These are phyloP conservation scores for Telfairia occidentalis DNA, from an alignment of 331 rosid species.

Conservation along the genomic window DNA sequence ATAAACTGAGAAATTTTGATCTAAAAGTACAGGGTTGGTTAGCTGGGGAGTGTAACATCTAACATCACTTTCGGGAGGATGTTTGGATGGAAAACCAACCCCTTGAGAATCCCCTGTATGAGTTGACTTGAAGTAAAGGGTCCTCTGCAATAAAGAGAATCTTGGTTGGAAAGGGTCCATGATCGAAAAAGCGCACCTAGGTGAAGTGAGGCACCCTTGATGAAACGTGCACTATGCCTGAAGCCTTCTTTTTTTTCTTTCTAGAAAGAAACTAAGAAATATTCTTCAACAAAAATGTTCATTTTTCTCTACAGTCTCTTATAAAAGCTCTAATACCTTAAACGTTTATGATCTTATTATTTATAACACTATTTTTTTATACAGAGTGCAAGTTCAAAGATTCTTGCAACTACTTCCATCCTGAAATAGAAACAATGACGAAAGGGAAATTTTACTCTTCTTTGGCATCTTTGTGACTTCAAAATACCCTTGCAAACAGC, in stretches of 20 bases:
- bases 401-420: not conserved
- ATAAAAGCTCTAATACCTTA: not conserved
- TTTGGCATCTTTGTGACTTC: not conserved
- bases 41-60: not conserved
- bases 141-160: not conserved
- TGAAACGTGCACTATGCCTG: not conserved
- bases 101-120: not conserved
- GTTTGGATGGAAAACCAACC: not conserved
- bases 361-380: too few relatives aligned
- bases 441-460: not conserved
- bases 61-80: not conserved
- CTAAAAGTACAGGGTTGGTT: not conserved
- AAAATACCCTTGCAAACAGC: not conserved
- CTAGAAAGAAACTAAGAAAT: not conserved
- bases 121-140: not conserved
- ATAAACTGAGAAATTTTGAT: not conserved
- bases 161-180: not conserved
- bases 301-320: not conserved
- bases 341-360: not conserved
- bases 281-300: not conserved
- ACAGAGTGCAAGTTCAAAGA: not conserved
- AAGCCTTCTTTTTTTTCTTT: not conserved
- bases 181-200: not conserved
- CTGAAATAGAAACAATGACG: not conserved
- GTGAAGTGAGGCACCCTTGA: not conserved